phyloP scores from a whole-genome alignment of 2,329 filamentous ascomycete species.

The Talaromyces verruculosus region DNA sequence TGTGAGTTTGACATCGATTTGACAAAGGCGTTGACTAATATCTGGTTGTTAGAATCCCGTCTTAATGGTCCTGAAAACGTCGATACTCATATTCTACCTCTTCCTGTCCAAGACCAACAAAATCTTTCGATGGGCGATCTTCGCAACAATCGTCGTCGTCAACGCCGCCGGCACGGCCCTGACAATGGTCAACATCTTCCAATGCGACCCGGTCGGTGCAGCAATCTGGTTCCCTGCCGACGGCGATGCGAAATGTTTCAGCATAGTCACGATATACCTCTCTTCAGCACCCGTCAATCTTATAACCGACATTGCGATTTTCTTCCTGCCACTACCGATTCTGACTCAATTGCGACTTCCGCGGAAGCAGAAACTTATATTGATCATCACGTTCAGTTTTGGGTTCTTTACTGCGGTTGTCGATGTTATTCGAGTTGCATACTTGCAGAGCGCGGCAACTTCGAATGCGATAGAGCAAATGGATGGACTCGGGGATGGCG shows the following conservation, averaged over 20 bases:
- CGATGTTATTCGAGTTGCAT: slow-evolving; percentile 86
- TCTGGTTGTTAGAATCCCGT: slow-evolving; percentile 68
- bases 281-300: slow-evolving; percentile 87
- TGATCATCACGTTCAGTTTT: slow-evolving; percentile 81
- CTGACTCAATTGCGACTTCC: slow-evolving; percentile 83
- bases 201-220: slow-evolving; percentile 73
- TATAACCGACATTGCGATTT: slow-evolving; percentile 82
- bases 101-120: slow-evolving; percentile 76
- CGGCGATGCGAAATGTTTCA: slow-evolving; percentile 53
- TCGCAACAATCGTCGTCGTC: slow-evolving; percentile 72
- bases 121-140: slow-evolving; percentile 78
- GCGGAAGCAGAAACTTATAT: slow-evolving; percentile 79
- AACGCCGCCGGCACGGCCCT: slow-evolving; percentile 75
- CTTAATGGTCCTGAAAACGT: slow-evolving; percentile 87
- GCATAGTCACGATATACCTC: slow-evolving; percentile 64
- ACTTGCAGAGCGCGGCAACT: slow-evolving; percentile 70
- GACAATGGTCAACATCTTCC: slow-evolving; percentile 83
- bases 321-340: slow-evolving; percentile 85
- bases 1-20: slow-evolving; percentile 38
- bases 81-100: slow-evolving; percentile 88
- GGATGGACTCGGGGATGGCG: slow-evolving; percentile 8
- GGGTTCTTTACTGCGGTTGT: slow-evolving; percentile 86
- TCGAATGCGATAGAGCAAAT: slow-evolving; percentile 34
- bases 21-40: slow-evolving; percentile 5
- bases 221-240: slow-evolving; percentile 60